Evolutionary conservation across 1,284 basidiomycete species (phyloP).

Genomic region (Trichosporon sp.): DNA sequence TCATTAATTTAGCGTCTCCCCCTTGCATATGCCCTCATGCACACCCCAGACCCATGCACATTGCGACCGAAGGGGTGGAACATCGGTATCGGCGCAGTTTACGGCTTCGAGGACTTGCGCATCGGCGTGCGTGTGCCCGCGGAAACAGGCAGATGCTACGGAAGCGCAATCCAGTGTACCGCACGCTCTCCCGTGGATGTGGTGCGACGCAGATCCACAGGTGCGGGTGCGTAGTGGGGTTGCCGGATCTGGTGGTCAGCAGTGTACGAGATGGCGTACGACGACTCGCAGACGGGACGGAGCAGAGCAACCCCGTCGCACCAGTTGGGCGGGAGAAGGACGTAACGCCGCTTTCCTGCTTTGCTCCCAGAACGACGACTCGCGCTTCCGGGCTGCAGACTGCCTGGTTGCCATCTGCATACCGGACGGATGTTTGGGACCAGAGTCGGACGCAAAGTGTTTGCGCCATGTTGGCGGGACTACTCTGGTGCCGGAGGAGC

Average conservation of each 20-base stretch:
- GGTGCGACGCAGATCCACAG: background rate
- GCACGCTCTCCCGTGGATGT: background rate
- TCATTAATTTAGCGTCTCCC: constrained; percentile 6
- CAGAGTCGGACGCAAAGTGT: background rate
- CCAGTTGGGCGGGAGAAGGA: background rate
- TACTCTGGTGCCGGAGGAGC: too few relatives aligned
- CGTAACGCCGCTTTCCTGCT: background rate
- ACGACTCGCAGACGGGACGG: background rate
- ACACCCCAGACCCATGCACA: too few relatives aligned
- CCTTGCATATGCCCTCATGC: background rate
- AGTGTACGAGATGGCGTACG: background rate
- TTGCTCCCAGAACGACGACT: background rate
- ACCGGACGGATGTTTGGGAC: background rate
- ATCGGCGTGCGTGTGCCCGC: background rate
- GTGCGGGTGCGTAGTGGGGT: background rate
- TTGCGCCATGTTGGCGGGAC: too few relatives aligned
- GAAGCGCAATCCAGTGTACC: background rate
- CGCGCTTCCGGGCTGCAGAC: background rate
- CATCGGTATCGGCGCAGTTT: background rate
- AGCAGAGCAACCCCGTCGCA: too few relatives aligned
- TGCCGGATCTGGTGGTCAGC: background rate
- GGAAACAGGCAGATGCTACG: background rate
- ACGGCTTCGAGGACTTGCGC: background rate
- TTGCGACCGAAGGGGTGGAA: background rate
- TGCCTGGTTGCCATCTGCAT: too few relatives aligned